Conservation (phyloP, 768 basidiomycete species). For the Cytidiella melzeri region DNA sequence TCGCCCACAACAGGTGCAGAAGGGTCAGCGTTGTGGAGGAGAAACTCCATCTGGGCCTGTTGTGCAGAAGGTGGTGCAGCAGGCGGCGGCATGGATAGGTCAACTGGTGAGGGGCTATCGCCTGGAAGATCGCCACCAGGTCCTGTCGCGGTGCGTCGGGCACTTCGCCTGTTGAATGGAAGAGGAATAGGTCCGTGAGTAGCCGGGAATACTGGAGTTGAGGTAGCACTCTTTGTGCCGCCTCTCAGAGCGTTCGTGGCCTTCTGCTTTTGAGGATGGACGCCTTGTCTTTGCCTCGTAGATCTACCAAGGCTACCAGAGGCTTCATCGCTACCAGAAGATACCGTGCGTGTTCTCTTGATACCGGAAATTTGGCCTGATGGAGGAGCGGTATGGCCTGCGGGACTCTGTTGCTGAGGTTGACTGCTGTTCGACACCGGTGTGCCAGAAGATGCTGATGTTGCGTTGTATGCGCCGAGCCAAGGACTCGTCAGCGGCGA, state of each 20-base stretch:
- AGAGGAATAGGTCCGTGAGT: conserved; percentile 16
- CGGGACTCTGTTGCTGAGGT: not conserved
- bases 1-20: not conserved
- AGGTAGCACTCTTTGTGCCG: conserved; percentile 47
- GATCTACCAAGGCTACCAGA: conserved; percentile 1
- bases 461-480: conserved; percentile 53
- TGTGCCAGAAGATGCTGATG: conserved; percentile 1
- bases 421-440: conserved; percentile 12
- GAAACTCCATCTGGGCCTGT: conserved; percentile 8
- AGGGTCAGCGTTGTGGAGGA: not conserved
- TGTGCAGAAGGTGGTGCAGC: conserved; percentile 45
- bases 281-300: conserved; percentile 1
- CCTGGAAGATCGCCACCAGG: conserved; percentile 18
- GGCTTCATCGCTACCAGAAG: conserved; percentile 49
- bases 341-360: conserved; percentile 49
- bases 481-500: conserved; percentile 80
- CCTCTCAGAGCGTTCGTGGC: conserved; percentile 20
- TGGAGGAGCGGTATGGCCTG: not conserved
- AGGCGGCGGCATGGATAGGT: conserved; percentile 85
- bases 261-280: conserved; percentile 6
- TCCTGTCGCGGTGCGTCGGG: conserved; percentile 19
- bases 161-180: conserved; percentile 4
- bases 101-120: conserved; percentile 83
- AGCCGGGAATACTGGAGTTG: conserved; percentile 45
- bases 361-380: conserved; percentile 11